phyloP scores from a whole-genome alignment of 2,329 filamentous ascomycete species.

The Falciphora oryzae region DNA sequence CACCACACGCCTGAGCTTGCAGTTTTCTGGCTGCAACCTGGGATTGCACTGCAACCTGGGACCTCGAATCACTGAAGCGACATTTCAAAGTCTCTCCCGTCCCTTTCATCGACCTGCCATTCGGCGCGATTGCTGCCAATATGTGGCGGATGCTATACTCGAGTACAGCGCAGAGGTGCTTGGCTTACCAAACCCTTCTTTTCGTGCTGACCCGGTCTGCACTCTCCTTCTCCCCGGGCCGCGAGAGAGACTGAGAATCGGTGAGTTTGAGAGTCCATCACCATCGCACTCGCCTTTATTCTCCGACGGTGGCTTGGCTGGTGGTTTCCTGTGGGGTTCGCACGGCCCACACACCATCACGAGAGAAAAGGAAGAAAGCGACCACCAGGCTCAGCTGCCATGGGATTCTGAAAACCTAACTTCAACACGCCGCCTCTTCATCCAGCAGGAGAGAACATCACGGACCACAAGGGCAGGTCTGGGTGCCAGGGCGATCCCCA shows the following conservation, averaged over 20 bases:
- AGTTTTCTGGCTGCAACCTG: neutral
- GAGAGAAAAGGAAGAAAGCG: neutral
- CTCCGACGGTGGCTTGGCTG: neutral
- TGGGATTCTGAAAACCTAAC: neutral
- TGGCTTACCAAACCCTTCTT: neutral
- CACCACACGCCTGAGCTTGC: neutral
- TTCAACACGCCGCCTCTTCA: neutral
- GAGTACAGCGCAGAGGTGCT: too few relatives aligned
- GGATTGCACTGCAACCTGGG: too few relatives aligned
- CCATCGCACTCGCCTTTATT: neutral
- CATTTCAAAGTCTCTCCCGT: neutral
- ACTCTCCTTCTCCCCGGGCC: too few relatives aligned
- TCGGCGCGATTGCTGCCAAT: neutral
- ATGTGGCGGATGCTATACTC: neutral
- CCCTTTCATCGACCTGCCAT: neutral
- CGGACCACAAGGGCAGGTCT: too few relatives aligned
- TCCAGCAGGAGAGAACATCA: too few relatives aligned
- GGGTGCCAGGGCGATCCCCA: too few relatives aligned
- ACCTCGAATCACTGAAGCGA: neutral
- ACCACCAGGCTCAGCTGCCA: neutral
- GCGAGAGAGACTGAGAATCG: too few relatives aligned
- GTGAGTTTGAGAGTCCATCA: neutral
- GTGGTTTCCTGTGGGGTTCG: neutral
- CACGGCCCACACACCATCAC: neutral
- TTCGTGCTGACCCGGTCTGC: neutral